These are phyloP conservation scores for Psilocybe cubensis DNA, from an alignment of 768 basidiomycete species.

Conservation along the genomic window DNA sequence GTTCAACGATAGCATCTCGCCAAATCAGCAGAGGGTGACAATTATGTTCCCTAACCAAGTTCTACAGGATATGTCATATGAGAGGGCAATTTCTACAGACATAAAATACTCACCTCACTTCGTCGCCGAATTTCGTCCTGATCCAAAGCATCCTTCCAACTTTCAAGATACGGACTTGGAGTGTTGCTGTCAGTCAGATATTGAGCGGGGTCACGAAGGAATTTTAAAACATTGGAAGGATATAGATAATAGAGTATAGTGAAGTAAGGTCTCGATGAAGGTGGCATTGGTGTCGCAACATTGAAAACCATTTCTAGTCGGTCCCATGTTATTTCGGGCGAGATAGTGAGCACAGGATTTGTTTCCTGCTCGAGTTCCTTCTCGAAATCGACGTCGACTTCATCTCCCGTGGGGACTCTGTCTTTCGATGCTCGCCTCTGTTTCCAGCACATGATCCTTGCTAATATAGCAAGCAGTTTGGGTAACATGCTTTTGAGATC, in stretches of 20 bases:
- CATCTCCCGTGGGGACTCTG: constrained; percentile 31
- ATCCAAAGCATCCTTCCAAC: constrained; percentile 74
- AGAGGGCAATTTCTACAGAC: background rate
- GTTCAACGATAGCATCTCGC: constrained; percentile 65
- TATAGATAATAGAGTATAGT: constrained; percentile 87
- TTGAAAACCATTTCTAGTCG: constrained; percentile 66
- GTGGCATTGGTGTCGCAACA: constrained; percentile 52
- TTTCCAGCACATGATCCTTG: constrained; percentile 78
- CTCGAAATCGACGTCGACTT: constrained; percentile 38
- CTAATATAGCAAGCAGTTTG: constrained; percentile 65
- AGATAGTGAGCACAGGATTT: constrained; percentile 42
- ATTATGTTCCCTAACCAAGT: constrained; percentile 68
- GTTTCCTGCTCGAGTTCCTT: constrained; percentile 42
- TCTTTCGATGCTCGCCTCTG: constrained; percentile 43
- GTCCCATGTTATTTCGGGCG: constrained; percentile 68
- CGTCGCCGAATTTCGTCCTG: constrained; percentile 70
- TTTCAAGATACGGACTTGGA: constrained; percentile 63
- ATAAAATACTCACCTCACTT: constrained; percentile 62
- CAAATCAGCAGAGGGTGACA: constrained; percentile 77
- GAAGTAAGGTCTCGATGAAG: constrained; percentile 71
- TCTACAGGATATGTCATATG: constrained; percentile 37
- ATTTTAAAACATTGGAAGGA: constrained; percentile 85
- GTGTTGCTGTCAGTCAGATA: constrained; percentile 60
- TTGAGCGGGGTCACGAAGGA: constrained; percentile 67
- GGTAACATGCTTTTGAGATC: constrained; percentile 66